Evolutionary conservation across 1,284 basidiomycete genomes (phyloP), one percentile per base, ranked within the genome.

Genomic region (Trichosporon inkin): DNA sequence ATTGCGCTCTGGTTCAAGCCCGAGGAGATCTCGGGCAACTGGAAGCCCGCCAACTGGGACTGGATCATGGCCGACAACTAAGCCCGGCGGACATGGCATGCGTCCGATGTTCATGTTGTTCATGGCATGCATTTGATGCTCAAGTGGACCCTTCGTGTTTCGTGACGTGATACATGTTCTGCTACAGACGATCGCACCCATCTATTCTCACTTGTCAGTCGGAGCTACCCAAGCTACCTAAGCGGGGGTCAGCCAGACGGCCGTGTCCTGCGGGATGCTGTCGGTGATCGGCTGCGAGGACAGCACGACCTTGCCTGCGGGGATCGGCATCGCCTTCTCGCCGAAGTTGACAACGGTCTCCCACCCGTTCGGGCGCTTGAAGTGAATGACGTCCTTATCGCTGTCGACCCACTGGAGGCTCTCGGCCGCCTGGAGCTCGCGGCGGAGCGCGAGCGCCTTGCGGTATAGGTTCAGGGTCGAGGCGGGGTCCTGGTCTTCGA

Each of bases 1-100:
- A 80, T 81, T 62, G 79, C 75, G 44, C 78, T 80, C 49, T 80
- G 80, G 79, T 81, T 80, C 74, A 71, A 75, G 60, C 79, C 79
- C 77, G 68, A 72, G 66, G 78, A 80, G 71, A 71, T 80, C 55
- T 73, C 72, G 2, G 44, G 44, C 61, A 70, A 74, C 58, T 80
- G 80, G 77, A 74, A 76, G 52, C 56, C 57, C 20, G 63, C 57
- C 38, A 55, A 55, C 19, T 64, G 62, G 62, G 40, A 40, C 40
- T 64, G 62, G 62, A 37, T 64, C 60, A 61, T 61, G 60, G 57
- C 60, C 32, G 67, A 63, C 62, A 63, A 63, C 62, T 63, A 63
- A 53, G 55, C 16, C 6, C 20, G 40, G 20, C 7, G 38, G 24
- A 17, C 14, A 32, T 32, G 28, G 28, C 28, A 32, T 32, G 28